Evolutionary conservation across 805 yeast species (phyloP).

Genomic region (Limtongia smithiae): DNA sequence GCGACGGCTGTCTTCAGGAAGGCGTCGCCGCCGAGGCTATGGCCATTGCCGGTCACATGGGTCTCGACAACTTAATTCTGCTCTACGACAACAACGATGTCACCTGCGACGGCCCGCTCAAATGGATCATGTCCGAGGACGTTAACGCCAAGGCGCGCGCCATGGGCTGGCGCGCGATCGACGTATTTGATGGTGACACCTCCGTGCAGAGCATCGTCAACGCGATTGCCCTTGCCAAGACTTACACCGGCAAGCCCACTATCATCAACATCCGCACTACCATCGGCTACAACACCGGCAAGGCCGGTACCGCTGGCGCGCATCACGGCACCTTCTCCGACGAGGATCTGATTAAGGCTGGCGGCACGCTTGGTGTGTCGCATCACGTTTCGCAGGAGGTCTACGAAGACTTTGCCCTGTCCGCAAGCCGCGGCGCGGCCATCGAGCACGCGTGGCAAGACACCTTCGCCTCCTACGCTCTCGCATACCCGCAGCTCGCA

Average conservation of each 20-base stretch:
- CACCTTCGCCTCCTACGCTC: conserved; percentile 30
- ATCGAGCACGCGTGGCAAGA: conserved; percentile 33
- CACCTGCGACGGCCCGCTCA: conserved; percentile 41
- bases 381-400: conserved; percentile 35
- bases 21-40: conserved; percentile 42
- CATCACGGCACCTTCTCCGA: conserved; percentile 42
- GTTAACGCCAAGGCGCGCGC: conserved; percentile 38
- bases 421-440: conserved; percentile 31
- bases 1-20: conserved; percentile 45
- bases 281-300: conserved; percentile 39
- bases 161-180: conserved; percentile 40
- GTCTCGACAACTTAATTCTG: conserved; percentile 39
- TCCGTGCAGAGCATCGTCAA: conserved; percentile 36
- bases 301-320: conserved; percentile 37
- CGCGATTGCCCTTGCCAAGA: conserved; percentile 40
- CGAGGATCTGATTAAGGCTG: conserved; percentile 29
- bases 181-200: conserved; percentile 37
- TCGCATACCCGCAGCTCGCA: conserved; percentile 35
- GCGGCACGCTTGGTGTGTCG: conserved; percentile 22
- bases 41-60: conserved; percentile 42
- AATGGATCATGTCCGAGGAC: conserved; percentile 39
- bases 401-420: conserved; percentile 36
- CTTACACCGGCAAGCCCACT: conserved; percentile 38
- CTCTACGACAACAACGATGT: conserved; percentile 42
- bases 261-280: conserved; percentile 39